Percentiles rank a stretch among this genome's conserved stretches.
These are phyloP conservation scores for Rhodosporidiobolus sp. DNA, from an alignment of 768 basidiomycete species.

Conservation along the genomic window DNA sequence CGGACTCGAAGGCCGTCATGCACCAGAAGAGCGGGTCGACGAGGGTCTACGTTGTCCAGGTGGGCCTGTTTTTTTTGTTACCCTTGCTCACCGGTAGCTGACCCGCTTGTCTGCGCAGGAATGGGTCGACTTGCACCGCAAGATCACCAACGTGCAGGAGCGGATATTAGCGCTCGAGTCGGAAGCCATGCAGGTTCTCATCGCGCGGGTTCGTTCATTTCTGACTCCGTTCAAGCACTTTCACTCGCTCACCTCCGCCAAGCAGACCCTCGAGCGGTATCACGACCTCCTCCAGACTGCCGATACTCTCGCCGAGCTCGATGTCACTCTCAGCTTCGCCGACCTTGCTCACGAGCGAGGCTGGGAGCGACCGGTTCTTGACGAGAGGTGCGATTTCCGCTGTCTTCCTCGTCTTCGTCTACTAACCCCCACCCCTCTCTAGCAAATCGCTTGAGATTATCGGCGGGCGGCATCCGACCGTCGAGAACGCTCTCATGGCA, in stretches of 20 bases:
- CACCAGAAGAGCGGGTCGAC: constrained; percentile 19
- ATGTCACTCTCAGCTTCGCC: constrained; percentile 77
- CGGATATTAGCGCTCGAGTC: constrained; percentile 13
- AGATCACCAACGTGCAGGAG: not conserved
- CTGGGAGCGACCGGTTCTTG: constrained; percentile 68
- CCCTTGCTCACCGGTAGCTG: not conserved
- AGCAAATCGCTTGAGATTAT: constrained; percentile 64
- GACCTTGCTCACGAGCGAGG: constrained; percentile 72
- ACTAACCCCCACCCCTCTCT: not conserved
- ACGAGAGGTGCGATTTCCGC: constrained; percentile 58
- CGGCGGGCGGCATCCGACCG: constrained; percentile 86
- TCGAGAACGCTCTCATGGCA: constrained; percentile 77
- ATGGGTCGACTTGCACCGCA: constrained; percentile 5
- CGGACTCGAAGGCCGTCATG: constrained; percentile 4
- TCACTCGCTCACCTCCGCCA: not conserved
- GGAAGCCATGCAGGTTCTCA: constrained; percentile 25
- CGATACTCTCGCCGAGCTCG: constrained; percentile 70
- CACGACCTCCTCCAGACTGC: constrained; percentile 1
- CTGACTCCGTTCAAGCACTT: not conserved
- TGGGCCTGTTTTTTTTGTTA: not conserved
- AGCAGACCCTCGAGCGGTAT: constrained; percentile 21
- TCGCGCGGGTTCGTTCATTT: constrained; percentile 11
- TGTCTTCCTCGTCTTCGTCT: not conserved
- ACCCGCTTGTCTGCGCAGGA: constrained; percentile 4
- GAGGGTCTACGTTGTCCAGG: constrained; percentile 23